These are phyloP conservation scores for Dichomitus squalens DNA, from an alignment of 1,284 basidiomycete genomes.

Conservation along the genomic window DNA sequence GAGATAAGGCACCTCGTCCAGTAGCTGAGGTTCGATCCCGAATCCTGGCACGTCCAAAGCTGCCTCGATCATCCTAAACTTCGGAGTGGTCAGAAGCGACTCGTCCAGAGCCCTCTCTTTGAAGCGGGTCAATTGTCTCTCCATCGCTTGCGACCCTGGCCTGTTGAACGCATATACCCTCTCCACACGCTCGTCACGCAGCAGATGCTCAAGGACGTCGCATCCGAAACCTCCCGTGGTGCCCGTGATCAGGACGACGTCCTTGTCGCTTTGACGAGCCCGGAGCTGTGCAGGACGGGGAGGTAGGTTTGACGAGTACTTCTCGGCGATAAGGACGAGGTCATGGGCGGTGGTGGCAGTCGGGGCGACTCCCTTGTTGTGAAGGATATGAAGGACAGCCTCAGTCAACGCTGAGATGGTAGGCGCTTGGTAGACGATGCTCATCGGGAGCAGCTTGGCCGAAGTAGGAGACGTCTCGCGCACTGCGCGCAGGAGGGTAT, in stretches of 20 bases:
- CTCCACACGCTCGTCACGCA: slow-evolving; percentile 15
- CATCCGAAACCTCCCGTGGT: slow-evolving; percentile 29
- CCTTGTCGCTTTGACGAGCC: not conserved
- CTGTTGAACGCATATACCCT: slow-evolving; percentile 28
- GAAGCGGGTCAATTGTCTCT: slow-evolving; percentile 26
- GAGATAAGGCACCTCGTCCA: slow-evolving; percentile 29
- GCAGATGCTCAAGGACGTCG: slow-evolving; percentile 21
- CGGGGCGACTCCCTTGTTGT: slow-evolving; percentile 18
- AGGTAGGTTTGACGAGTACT: slow-evolving; percentile 13
- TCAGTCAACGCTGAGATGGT: slow-evolving; percentile 33
- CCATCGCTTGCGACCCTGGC: slow-evolving; percentile 4
- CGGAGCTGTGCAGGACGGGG: not conserved
- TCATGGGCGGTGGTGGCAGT: slow-evolving; percentile 14
- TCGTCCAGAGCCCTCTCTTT: slow-evolving; percentile 32
- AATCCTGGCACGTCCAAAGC: slow-evolving; percentile 32
- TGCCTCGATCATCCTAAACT: slow-evolving; percentile 38
- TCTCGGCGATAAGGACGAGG: slow-evolving; percentile 11
- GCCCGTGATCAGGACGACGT: slow-evolving; percentile 30
- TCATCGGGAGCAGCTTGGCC: slow-evolving; percentile 26
- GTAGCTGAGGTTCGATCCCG: slow-evolving; percentile 30
- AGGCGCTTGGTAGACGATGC: slow-evolving; percentile 41
- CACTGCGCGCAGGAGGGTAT: slow-evolving; percentile 32
- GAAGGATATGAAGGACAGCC: slow-evolving; percentile 20
- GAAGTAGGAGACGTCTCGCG: slow-evolving; percentile 17
- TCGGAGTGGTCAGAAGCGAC: slow-evolving; percentile 28